Base-by-base conservation (phyloP, 2,329 filamentous ascomycete genomes). In the Neofusicoccum ribis region DNA sequence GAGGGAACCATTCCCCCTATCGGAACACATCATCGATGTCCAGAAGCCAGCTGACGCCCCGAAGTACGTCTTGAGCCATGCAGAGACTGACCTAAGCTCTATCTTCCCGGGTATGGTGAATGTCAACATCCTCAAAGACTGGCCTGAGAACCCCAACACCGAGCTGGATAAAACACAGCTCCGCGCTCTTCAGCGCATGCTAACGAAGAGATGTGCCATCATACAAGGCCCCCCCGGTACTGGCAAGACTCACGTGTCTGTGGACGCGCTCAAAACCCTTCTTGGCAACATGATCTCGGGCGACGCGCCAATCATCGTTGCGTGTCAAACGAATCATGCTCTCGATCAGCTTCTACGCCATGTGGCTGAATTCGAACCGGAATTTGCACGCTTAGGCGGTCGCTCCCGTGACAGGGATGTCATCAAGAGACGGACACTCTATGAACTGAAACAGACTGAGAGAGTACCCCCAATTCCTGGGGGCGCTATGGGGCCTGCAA, bases 321-420 rank as follows among this genome's bases (percentile, higher is more conserved):
- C 92, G 0, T 92, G 92, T 7, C 92, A 97, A 71, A 97, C 93
- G 0, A 97, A 97, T 66, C 92, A 97, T 76, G 93, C 93, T 0
- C 80, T 97, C 0, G 93, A 97, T 70, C 93, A 97, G 72, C 81
- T 97, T 0, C 80, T 97, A 0, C 78, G 80, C 0, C 86, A 89
- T 63, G 82, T 92, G 15, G 81, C 87, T 1, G 72, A 79, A 5
- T 90, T 89, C 69, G 88, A 90, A 69, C 75, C 79, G 0, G 83
- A 86, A 1, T 88, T 93, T 65, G 79, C 89, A 56, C 85, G 89
- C 8, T 77, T 91, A 9, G 92, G 92, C 47, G 88, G 89, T 2
- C 85, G 90, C 36, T 91, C 89, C 17, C 85, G 86, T 60, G 89
- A 91, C 66, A 77, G 81, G 0, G 82, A 84, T 0, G 72, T 81